Conservation (phyloP, 768 basidiomycete genomes). For the Amanita inopinata region DNA sequence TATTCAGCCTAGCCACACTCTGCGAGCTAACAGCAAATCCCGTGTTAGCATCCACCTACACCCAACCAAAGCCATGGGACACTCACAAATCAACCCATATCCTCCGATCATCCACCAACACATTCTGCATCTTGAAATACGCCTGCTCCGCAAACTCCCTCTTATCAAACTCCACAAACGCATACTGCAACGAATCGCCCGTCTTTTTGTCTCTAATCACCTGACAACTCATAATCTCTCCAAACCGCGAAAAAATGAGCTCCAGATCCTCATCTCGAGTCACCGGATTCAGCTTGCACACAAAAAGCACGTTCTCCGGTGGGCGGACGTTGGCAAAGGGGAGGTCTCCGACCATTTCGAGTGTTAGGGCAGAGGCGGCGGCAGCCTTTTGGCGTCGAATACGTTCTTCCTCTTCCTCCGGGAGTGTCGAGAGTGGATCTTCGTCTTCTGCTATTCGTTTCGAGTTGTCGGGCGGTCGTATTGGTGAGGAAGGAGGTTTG, state of each 20-base stretch:
- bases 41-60: constrained; percentile 12
- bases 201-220: constrained; percentile 94
- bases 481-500: constrained; percentile 67
- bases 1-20: constrained; percentile 86
- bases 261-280: constrained; percentile 95
- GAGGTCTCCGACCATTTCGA: constrained; percentile 99
- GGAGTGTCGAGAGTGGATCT: constrained; percentile 70
- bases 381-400: constrained; percentile 83
- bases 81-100: constrained; percentile 99
- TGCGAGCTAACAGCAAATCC: constrained; percentile 56
- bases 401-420: constrained; percentile 80
- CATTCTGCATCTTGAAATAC: constrained; percentile 99
- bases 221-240: constrained; percentile 93
- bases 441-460: constrained; percentile 94
- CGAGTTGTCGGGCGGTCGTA: constrained; percentile 72
- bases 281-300: constrained; percentile 96
- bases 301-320: constrained; percentile 96
- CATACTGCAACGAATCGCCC: constrained; percentile 94
- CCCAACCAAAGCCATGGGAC: constrained; percentile 4
- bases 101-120: constrained; percentile 90
- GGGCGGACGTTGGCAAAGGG: constrained; percentile 97
- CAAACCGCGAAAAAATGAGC: constrained; percentile 94
- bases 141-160: constrained; percentile 92
- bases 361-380: constrained; percentile 84
- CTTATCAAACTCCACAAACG: constrained; percentile 97